Base-by-base conservation (phyloP, 1,284 basidiomycete species). In the Ganoderma boninense region DNA sequence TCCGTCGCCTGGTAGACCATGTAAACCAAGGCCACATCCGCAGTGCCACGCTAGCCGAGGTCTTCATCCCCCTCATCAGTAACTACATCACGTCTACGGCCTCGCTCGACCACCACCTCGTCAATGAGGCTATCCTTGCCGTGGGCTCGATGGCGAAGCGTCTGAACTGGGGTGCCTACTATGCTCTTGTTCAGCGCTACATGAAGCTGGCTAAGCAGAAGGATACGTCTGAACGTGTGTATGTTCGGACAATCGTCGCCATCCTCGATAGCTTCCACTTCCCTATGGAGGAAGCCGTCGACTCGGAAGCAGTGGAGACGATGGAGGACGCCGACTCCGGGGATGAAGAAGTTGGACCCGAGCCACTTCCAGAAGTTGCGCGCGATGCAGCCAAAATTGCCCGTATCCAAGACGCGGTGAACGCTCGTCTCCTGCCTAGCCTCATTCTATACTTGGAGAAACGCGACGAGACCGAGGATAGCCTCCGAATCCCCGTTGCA, bases 221-320 rank as follows among this genome's bases (percentile, higher is more conserved):
- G 78, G 89, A 92, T 60, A 84, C 87, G n/a, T 87, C 90, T 4
- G 94, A 97, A 76, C 92, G 94, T 67, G 88, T 96, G 26, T 95
- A 93, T 79, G 89, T 98, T n/a, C 90, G 98, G 42, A 87, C 94
- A 0, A 87, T 98, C 14, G 95, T 99, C 8, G 86, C 95, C 0
- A 84, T 99, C 14, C 85, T 99, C 66, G 95, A 98, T 79, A 92
- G 92, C 77, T 99, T 99, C 86, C 95, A 96, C 79, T 99, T 99
- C 79, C 87, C 89, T 13, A 91, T 95, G 90, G 90, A 90, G 4
- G 73, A 77, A 23, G 76, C 76, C 5, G 78, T 74, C 8, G 77
- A 78, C 29, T 76, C 76, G n/a, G 81, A 82, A 2, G 83, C 81
- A 38, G 76, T 68, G 2, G 79, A 77, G 1, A 79, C 78, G 0